Base-by-base conservation (phyloP, 345 rosid species). In the Linum tenue region DNA sequence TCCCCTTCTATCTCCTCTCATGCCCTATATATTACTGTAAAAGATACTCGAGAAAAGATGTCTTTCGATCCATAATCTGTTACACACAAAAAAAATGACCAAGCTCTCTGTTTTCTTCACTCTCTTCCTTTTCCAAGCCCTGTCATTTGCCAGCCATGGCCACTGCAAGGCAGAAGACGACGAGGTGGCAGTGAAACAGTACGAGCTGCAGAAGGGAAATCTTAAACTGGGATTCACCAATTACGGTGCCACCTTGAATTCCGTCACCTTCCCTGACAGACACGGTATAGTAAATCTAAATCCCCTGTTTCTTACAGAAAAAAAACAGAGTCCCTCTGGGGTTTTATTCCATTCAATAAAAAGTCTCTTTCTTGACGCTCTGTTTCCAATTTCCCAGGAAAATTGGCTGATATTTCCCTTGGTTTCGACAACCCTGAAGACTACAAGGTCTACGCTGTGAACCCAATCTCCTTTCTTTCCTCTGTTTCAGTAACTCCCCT, bases 341-440 rank as follows among this genome's bases (percentile, higher is more conserved):
- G 31, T 0, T 22, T 22, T 22, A 22, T 22, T 22, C 31, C 31
- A 22, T 22, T 22, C 22, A 15, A n/a, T 2, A 56, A 56, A n/a
- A 5, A n/a, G 59, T n/a, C 31, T 2, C 16, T 56, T 10, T 6
- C 7, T 56, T 56, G 5, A 4, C 15, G 22, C 37, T 22, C 10
- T 22, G 5, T 60, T 60, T 37, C 9, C 37, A 12, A 2, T 38
- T 2, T 60, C 37, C n/a, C 64, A 60, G 64, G 64, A 39, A 60
- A 60, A n/a, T 37, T 60, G 16, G 64, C 37, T 37, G 64, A 60
- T 60, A 37, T 60, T 60, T 39, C 64, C 37, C 64, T 60, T 37
- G 64, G 64, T 0, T 60, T 60, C 37, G 64, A 60, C 6, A 22
- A 35, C 3, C 16, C 37, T n/a, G 43, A 60, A 12, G 64, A 60